Evolutionary conservation across 2,329 filamentous ascomycete genomes (phyloP), one percentile per base, ranked within the genome.

Genomic region (Hymenoscyphus repandus): DNA sequence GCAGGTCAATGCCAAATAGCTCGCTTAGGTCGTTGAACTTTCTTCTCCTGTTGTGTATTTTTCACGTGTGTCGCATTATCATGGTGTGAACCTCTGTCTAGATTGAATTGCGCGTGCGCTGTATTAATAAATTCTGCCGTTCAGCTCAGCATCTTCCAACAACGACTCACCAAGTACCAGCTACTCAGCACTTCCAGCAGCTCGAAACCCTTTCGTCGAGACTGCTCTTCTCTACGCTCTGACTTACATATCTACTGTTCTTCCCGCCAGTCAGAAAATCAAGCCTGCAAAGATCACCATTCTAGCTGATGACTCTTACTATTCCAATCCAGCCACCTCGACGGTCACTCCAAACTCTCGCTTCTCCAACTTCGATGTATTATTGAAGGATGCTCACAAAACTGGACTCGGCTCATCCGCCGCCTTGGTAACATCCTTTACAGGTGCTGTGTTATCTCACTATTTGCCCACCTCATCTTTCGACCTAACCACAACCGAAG

Each of bases 301-400:
- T 66, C 80, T 97, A 33, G 92, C 93, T 53, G 90, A 96, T 71
- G 91, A 93, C 65, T 89, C 95, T 73, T 99, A 99, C 78, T 99
- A 97, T 74, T 96, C 93, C 4, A 82, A 85, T 53, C 76, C 83
- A 2, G 67, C 73, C 22, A 63, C 66, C 20, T 58, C 67, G 15
- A 48, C 58, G 11, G 20, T 54, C 17, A 49, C 57, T 12, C 46
- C 60, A 33, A 55, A 68, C 50, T 66, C 74, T 15, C 66, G 68
- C 49, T 97, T 97, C 72, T 78, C 82, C 56, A 79, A 85, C 66
- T 96, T 96, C 70, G 78, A 80, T 39, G 84, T 92, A 13, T 80
- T 83, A 5, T 79, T 99, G 33, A 72, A 77, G 51, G 78, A 84
- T 56, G 91, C 92, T 13, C 87, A 96, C 77, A 99, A 99, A 74